Base-by-base conservation (phyloP, 2,329 filamentous ascomycete genomes). In the Aspergillus spinulosporus region DNA sequence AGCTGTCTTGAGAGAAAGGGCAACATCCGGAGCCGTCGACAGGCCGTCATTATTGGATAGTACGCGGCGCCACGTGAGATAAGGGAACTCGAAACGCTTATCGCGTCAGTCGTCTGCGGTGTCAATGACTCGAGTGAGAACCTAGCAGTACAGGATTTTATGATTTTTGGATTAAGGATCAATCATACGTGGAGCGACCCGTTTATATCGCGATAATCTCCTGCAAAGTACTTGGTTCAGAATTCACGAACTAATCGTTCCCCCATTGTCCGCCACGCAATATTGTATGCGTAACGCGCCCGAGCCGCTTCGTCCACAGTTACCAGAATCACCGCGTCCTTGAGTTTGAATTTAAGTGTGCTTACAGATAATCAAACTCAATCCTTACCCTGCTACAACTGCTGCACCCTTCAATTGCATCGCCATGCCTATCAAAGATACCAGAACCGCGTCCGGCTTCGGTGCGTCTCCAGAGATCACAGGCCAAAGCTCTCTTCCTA, bases 371-470 rank as follows among this genome's bases (percentile, higher is more conserved):
- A 21, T 21, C 21, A 21, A 21, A 21, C 21, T 21, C 21, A 21
- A 21, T 21, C 21, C 21, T 21, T 21, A 21, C 21, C 21, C 21
- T 21, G 21, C 21, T 21, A 21, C 21, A 21, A 21, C 21, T 21
- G 21, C 21, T 21, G 21, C 21, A 21, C 21, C 34, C 4, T 4
- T 37, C 34, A 11, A 12, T 37, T 12, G 9, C n/a, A 42, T 34
- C 54, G 43, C 53, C 50, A 97, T 97, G 92, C 89, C 92, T 28
- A 92, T 94, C 79, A 96, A 96, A 76, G 93, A 90, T 49, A 45
- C 31, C 37, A 63, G 63, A 39, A 11, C 58, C 63, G 86, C 87
- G 3, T 88, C 90, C 14, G 94, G 94, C 55, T 84, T 88, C 63
- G 89, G 60, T 9, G 45, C 89, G 40, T 80, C 88, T 11, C 87